Conservation (phyloP, 352 stramenopile species). For the Pythium apleroticum region DNA sequence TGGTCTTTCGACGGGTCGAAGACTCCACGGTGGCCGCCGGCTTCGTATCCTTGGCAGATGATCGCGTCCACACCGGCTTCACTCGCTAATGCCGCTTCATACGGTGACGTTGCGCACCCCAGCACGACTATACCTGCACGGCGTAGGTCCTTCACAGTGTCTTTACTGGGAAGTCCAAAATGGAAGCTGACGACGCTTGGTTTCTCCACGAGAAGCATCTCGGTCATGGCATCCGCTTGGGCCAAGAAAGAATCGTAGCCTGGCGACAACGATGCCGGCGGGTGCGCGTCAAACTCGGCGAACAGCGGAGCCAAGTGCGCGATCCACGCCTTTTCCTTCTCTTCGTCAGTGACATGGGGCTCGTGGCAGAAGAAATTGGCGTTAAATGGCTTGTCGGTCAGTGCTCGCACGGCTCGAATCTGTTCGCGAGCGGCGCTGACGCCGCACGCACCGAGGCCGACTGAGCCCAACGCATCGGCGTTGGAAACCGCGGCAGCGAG, state of each 20-base stretch:
- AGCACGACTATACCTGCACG: conserved; percentile 43
- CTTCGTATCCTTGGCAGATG: conserved; percentile 59
- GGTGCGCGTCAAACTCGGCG: conserved; percentile 29
- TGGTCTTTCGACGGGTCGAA: conserved; percentile 37
- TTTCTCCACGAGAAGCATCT: conserved; percentile 48
- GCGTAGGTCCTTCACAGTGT: conserved; percentile 35
- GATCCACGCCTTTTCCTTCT: conserved; percentile 35
- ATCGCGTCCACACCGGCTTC: conserved; percentile 41
- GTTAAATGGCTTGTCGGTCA: conserved; percentile 45
- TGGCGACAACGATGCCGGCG: conserved; percentile 14
- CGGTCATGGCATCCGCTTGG: conserved; percentile 35
- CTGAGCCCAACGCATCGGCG: conserved; percentile 48
- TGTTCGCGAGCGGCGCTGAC: conserved; percentile 32
- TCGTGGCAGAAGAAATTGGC: conserved; percentile 66
- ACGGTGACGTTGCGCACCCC: conserved; percentile 42
- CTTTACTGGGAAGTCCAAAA: conserved; percentile 44
- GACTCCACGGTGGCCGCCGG: conserved; percentile 52
- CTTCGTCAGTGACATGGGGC: conserved; percentile 10
- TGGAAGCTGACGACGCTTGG: conserved; percentile 66
- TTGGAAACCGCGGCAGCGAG: conserved; percentile 42
- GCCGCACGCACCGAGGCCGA: conserved; percentile 35
- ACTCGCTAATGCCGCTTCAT: conserved; percentile 31
- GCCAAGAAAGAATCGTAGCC: conserved; percentile 34
- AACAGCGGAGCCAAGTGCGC: conserved; percentile 40
- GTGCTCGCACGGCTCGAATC: conserved; percentile 30